phyloP scores from a whole-genome alignment of 352 stramenopile species.

The Pythium insidiosum region DNA sequence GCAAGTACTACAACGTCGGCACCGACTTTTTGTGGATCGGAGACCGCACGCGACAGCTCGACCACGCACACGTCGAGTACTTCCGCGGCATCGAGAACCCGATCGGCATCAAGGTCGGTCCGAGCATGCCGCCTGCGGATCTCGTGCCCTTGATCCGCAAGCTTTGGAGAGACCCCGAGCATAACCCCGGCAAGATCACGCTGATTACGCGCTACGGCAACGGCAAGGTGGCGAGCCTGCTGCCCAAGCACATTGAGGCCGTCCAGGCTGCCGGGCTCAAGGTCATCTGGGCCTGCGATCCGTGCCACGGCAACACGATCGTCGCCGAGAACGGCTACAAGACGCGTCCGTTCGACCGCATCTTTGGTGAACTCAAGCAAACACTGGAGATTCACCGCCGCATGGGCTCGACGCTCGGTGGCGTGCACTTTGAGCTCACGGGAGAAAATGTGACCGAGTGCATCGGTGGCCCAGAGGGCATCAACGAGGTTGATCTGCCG shows the following conservation, averaged over 20 bases:
- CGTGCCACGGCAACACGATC: slow-evolving; percentile 97
- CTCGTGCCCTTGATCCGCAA: slow-evolving; percentile 93
- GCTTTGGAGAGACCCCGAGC: slow-evolving; percentile 90
- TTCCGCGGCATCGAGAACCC: slow-evolving; percentile 97
- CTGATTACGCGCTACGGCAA: slow-evolving; percentile 98
- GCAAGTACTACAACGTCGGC: slow-evolving; percentile 97
- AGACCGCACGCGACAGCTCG: slow-evolving; percentile 96
- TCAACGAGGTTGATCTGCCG: slow-evolving; percentile 91
- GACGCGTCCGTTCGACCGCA: slow-evolving; percentile 95
- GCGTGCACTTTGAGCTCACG: slow-evolving; percentile 97
- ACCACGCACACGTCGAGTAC: slow-evolving; percentile 98
- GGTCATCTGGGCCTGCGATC: slow-evolving; percentile 96
- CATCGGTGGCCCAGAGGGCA: slow-evolving; percentile 92
- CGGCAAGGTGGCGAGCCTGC: slow-evolving; percentile 87
- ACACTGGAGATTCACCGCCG: slow-evolving; percentile 98
- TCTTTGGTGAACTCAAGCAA: slow-evolving; percentile 94
- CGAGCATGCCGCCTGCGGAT: slow-evolving; percentile 93
- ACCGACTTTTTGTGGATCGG: slow-evolving; percentile 99
- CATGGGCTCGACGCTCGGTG: slow-evolving; percentile 90
- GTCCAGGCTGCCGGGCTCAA: slow-evolving; percentile 92
- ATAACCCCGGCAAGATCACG: slow-evolving; percentile 94
- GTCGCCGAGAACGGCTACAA: slow-evolving; percentile 95
- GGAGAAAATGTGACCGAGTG: slow-evolving; percentile 99
- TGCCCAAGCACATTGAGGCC: slow-evolving; percentile 94
- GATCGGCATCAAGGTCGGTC: slow-evolving; percentile 97